These are phyloP conservation scores for Linanthus parryae DNA, from an alignment of 148 eudicot species.

Conservation along the genomic window DNA sequence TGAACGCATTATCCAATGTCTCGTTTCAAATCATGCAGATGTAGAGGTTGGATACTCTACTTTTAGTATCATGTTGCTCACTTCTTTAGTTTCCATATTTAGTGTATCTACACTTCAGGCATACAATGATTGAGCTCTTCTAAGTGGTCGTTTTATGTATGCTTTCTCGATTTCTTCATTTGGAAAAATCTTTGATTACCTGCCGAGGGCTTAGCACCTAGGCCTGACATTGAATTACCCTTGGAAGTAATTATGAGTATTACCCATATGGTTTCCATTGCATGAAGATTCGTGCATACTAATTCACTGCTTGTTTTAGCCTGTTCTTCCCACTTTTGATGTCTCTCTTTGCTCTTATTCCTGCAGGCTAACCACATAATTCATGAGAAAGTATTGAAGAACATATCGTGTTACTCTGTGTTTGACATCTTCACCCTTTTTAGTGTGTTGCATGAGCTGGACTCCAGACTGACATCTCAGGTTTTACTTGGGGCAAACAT, in stretches of 20 bases:
- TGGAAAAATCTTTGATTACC: background rate
- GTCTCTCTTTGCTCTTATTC: conserved; percentile 9
- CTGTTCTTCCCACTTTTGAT: background rate
- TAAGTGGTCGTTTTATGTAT: background rate
- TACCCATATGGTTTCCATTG: too few relatives aligned
- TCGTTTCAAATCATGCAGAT: conserved; percentile 29
- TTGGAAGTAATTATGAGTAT: too few relatives aligned
- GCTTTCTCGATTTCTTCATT: background rate
- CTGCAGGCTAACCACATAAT: conserved; percentile 31
- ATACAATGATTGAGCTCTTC: background rate
- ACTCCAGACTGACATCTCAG: conserved; percentile 48
- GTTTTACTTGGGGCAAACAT: conserved; percentile 19
- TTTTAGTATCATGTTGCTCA: background rate
- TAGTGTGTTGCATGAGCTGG: conserved; percentile 58
- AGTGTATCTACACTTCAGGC: background rate
- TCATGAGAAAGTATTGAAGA: conserved; percentile 45
- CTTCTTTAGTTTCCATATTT: background rate
- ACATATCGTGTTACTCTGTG: conserved; percentile 49
- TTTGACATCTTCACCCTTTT: conserved; percentile 67
- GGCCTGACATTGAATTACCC: too few relatives aligned
- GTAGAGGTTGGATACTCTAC: conserved; percentile 30
- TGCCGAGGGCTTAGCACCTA: background rate
- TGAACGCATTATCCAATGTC: conserved; percentile 42
- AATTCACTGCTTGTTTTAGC: background rate
- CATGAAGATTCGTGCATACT: background rate